Base-by-base conservation (phyloP, 2,329 filamentous ascomycete genomes). In the Dryadomyces quercus-mongolicae region DNA sequence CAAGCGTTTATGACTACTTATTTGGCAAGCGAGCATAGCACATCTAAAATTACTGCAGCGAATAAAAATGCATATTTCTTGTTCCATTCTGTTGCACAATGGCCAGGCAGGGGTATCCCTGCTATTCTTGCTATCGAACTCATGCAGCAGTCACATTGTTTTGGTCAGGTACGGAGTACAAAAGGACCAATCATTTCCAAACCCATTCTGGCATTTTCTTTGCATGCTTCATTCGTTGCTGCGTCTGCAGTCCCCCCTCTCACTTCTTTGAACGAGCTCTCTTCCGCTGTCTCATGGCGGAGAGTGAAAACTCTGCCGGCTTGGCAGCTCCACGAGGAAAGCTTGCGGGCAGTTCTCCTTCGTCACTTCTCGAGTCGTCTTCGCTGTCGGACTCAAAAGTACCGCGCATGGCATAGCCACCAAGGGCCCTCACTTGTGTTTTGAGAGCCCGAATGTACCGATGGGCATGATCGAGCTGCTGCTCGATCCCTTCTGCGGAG, bases 361-460 rank as follows among this genome's bases (percentile, higher is more conserved):
- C 49, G 21, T 38, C 49, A 12, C 31, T 49, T 1, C 38, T 18
- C 2, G 9, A 13, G 43, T 40, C 21, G 18, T 21, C 52, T 0
- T 22, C 52, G 13, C 31, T 34, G 4, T 49, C 45, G 12, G 25
- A 31, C 25, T 31, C 25, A 31, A 25, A 42, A 4, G 10, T 20
- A 3, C 2, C 7, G 1, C n/a, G 18, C 21, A 55, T 7, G 2
- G 49, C 49, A 15, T 36, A 49, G 8, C 44, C 54, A 1, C 54
- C 54, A 8, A 52, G 38, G 8, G 44, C 50, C 4, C 49, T 49
- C 18, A 55, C 54, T 25, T 49, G 54, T n/a, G 18, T 22, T 44
- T 45, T 43, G 12, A 55, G 54, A 5, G 54, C 54, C 2, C 44
- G 21, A 12, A 55, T 20, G 45, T 55, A 49, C 6, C 45, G 36